phyloP scores from a whole-genome alignment of 495 filamentous ascomycete species.

The Aspergillus sparsus region DNA sequence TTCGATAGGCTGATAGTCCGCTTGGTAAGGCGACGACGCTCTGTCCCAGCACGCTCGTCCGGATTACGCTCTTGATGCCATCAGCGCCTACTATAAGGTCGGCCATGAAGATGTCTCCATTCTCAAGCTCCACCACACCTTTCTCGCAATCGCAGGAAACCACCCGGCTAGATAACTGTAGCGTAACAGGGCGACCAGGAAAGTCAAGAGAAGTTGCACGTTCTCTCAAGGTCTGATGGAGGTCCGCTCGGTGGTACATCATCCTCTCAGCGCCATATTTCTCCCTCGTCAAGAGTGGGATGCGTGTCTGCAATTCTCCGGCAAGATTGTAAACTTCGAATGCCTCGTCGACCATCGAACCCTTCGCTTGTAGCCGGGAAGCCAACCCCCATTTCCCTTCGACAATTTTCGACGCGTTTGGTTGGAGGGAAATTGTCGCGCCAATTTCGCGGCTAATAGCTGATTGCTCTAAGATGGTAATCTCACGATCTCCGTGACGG shows the following conservation, averaged over 20 bases:
- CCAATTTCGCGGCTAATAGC: slow-evolving; percentile 15
- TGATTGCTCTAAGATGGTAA: slow-evolving; percentile 17
- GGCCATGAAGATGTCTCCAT: slow-evolving; percentile 22
- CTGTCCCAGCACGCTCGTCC: slow-evolving; percentile 8
- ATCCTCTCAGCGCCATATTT: slow-evolving; percentile 32
- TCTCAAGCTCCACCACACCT: slow-evolving; percentile 29
- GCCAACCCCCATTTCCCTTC: slow-evolving; percentile 26
- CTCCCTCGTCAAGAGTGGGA: slow-evolving; percentile 24
- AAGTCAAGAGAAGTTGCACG: slow-evolving; percentile 20
- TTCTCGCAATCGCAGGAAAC: slow-evolving; percentile 19
- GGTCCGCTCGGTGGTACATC: slow-evolving; percentile 32
- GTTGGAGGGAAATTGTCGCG: slow-evolving; percentile 19
- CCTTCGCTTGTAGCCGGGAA: slow-evolving; percentile 15
- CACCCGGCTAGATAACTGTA: slow-evolving; percentile 24
- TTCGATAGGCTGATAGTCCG: slow-evolving; percentile 18
- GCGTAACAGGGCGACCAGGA: slow-evolving; percentile 21
- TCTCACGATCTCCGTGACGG: slow-evolving; percentile 5
- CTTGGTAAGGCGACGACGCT: slow-evolving; percentile 5
- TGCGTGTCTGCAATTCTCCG: slow-evolving; percentile 22
- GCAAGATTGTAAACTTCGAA: slow-evolving; percentile 34
- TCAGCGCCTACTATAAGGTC: slow-evolving; percentile 53
- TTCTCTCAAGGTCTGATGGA: slow-evolving; percentile 28
- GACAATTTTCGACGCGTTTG: slow-evolving; percentile 34
- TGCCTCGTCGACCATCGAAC: slow-evolving; percentile 31
- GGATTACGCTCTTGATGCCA: slow-evolving; percentile 34